Evolutionary conservation across 345 rosid species (phyloP).

Genomic region (Corchorus capsularis): DNA sequence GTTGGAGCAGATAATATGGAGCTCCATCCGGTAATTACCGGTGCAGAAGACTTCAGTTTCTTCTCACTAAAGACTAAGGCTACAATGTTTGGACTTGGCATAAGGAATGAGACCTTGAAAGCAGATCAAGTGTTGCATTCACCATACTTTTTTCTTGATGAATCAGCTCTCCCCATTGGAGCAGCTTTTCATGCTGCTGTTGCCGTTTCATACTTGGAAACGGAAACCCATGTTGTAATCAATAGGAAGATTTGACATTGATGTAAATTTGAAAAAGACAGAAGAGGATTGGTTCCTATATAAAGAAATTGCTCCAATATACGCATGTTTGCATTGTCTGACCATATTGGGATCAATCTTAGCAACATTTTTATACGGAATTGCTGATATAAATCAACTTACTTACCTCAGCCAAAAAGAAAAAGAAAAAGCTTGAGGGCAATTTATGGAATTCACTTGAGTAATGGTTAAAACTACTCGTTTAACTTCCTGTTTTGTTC

Average conservation of each 20-base stretch:
- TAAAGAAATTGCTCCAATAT: background rate
- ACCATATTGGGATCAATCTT: background rate
- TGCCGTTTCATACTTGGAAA: constrained; percentile 58
- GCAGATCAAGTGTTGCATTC: constrained; percentile 56
- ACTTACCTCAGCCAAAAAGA: background rate
- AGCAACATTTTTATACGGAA: background rate
- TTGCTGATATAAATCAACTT: background rate
- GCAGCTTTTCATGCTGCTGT: constrained; percentile 67
- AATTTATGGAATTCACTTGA: background rate
- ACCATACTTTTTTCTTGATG: constrained; percentile 59
- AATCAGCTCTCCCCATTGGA: constrained; percentile 64
- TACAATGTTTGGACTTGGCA: constrained; percentile 52
- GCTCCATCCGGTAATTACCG: constrained; percentile 52
- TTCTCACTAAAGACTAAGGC: constrained; percentile 57
- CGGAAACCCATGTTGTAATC: constrained; percentile 38
- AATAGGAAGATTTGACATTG: constrained; percentile 20
- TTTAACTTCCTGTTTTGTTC: background rate
- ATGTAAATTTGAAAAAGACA: background rate
- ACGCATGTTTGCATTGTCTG: background rate
- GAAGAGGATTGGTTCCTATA: background rate
- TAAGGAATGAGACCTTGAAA: constrained; percentile 50
- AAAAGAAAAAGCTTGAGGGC: background rate
- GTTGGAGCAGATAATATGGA: constrained; percentile 57
- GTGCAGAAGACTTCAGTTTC: constrained; percentile 74
- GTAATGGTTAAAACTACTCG: background rate